phyloP scores from a whole-genome alignment of 371 early-diverging fungal genomes.

The Apophysomyces variabilis region DNA sequence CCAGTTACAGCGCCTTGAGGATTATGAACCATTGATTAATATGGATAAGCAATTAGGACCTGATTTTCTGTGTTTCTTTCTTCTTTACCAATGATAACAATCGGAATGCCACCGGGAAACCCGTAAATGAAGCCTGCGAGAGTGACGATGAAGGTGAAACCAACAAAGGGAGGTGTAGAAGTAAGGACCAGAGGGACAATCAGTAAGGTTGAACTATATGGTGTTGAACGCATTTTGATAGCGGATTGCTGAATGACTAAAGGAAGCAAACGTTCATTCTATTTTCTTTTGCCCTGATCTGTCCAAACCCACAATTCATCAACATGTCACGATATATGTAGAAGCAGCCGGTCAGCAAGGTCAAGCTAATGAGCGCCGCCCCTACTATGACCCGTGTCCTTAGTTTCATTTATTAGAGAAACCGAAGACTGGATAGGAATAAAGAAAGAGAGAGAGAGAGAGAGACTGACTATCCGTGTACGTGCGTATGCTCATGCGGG shows the following conservation, averaged over 20 bases:
- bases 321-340: not conserved
- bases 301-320: not conserved
- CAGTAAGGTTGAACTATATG: constrained; percentile 30
- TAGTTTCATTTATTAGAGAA: not conserved
- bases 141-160: constrained; percentile 40
- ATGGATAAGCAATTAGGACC: too few species aligned
- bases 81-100: constrained; percentile 32
- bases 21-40: too few species aligned
- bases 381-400: not conserved
- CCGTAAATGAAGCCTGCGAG: constrained; percentile 51
- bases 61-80: too few species aligned
- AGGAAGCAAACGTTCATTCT: not conserved
- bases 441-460: too few species aligned
- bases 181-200: constrained; percentile 26
- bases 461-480: too few species aligned
- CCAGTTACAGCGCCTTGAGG: constrained; percentile 26
- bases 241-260: constrained; percentile 42
- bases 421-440: not conserved
- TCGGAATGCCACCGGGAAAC: constrained; percentile 32
- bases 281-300: not conserved
- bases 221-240: constrained; percentile 33
- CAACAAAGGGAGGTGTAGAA: constrained; percentile 48
- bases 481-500: too few species aligned
- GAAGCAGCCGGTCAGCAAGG: not conserved
- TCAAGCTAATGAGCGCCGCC: not conserved